Evolutionary conservation across 2,329 filamentous ascomycete species (phyloP), one percentile per base, ranked within the genome.

Genomic region (Scopulariopsis brevicaulis): DNA sequence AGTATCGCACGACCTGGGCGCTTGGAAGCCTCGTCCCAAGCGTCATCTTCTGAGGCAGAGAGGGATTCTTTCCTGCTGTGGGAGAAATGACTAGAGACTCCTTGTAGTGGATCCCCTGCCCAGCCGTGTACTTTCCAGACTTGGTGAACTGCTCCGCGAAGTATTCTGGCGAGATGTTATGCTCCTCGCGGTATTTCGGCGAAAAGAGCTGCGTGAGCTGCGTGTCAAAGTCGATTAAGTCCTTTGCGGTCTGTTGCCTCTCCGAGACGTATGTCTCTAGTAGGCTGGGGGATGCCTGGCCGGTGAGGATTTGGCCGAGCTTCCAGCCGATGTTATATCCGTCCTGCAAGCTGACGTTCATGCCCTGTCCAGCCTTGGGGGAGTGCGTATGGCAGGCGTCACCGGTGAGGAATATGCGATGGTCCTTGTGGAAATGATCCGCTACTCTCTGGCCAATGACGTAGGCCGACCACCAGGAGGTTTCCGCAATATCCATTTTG

Each of bases 311-410:
- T 1, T 70, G 62, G 0, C 70, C 76, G 0, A 82, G 65, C 64
- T 82, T 82, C 79, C 79, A 82, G 1, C 76, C 78, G 0, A 81
- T 73, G 59, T 81, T 82, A 66, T 75, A 81, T 0, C 74, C 64
- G 65, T 89, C 85, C 63, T 86, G 83, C 76, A 88, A 83, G 22
- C 76, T 80, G 6, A 86, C 80, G 63, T 89, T 88, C 84, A 87
- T 87, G 14, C 85, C 84, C 65, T 86, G 83, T 1, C 83, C 83
- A 1, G 81, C 82, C 65, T 86, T 86, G 2, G 82, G 82, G 8
- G 64, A 65, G 62, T 80, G 76, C 0, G 77, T 80, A 64, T 79
- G 75, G 2, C 81, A 79, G 0, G 83, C 84, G 65, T 88, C 85
- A 2, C 85, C 85, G 0, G 83, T 81, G 3, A 89, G 73, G 66